phyloP scores from a whole-genome alignment of 306 rosid genomes.

The Casuarina equisetifolia region DNA sequence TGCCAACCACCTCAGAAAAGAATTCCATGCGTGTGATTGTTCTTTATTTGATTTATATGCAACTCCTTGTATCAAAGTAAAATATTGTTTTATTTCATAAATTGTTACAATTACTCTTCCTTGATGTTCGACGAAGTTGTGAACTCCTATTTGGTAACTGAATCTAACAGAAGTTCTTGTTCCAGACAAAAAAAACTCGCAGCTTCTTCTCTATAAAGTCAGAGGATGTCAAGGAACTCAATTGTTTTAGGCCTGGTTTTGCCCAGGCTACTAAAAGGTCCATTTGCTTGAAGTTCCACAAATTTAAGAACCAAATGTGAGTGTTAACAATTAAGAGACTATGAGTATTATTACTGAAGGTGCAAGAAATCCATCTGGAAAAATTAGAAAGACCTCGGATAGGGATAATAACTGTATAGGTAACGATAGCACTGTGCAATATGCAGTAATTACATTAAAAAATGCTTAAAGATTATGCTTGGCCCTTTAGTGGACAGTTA shows the following conservation, averaged over 20 bases:
- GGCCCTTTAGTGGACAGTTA: background rate
- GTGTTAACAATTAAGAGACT: background rate
- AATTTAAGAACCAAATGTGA: background rate
- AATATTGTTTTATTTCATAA: background rate
- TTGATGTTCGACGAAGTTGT: background rate
- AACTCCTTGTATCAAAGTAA: background rate
- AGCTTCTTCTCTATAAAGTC: background rate
- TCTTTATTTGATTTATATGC: background rate
- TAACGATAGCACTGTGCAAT: background rate
- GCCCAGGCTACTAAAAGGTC: background rate
- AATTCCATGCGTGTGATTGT: background rate
- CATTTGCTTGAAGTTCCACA: background rate
- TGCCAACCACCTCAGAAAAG: slow-evolving; percentile 2
- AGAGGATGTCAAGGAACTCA: background rate
- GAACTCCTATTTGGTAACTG: background rate
- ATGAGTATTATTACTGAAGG: background rate
- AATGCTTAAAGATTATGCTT: background rate
- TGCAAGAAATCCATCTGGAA: background rate
- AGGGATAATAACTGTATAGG: background rate
- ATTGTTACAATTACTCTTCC: background rate
- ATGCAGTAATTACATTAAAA: background rate
- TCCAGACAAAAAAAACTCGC: background rate
- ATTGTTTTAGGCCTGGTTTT: background rate
- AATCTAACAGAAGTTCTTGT: background rate
- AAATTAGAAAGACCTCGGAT: background rate